Evolutionary conservation across 768 basidiomycete genomes (phyloP), one percentile per base, ranked within the genome.

Genomic region (Trametes elegans): DNA sequence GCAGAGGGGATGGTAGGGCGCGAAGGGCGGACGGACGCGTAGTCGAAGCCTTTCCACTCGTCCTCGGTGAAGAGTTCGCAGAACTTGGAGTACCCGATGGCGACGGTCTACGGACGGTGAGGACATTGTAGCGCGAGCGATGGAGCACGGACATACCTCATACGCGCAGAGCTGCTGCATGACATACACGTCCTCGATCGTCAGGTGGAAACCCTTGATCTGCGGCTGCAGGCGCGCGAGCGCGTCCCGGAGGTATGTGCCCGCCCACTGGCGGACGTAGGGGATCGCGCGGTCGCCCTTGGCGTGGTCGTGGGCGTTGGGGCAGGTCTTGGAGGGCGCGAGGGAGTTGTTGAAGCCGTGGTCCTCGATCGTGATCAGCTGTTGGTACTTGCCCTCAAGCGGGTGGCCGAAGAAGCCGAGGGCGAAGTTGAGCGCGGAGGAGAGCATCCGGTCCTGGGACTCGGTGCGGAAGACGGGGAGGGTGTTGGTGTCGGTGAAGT

Each of bases 21-120:
- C 21, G 9, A 21, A 23, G 29, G 19, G 16, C 2, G 4, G 29
- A 18, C 87, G 53, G 60, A 90, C 82, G 87, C 78, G 58, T 97
- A 96, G 67, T 91, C 81, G 68, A 93, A 96, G 0, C 92, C 92
- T 66, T 90, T 85, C 94, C 93, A 98, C 70, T 97, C 94, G 40
- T 90, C 84, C 63, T 87, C 79, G 0, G 91, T 93, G 70, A 98
- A 98, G 3, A 97, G 74, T 50, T 85, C 84, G 59, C 93, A 98
- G 72, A 95, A 98, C 59, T 84, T 87, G n/a, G 91, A 93, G 66
- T 92, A 95, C 9, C 92, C 93, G 10, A 96, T 76, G 0, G 92
- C 89, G 40, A 96, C 94, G 14, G 95, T 94, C 88, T 90, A 49
- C 11, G 31, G 38, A 27, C 16, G 31, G 7, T 38, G 48, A 6